Base-by-base conservation (phyloP, 169 alveolate species). In the Theileria orientalis region DNA sequence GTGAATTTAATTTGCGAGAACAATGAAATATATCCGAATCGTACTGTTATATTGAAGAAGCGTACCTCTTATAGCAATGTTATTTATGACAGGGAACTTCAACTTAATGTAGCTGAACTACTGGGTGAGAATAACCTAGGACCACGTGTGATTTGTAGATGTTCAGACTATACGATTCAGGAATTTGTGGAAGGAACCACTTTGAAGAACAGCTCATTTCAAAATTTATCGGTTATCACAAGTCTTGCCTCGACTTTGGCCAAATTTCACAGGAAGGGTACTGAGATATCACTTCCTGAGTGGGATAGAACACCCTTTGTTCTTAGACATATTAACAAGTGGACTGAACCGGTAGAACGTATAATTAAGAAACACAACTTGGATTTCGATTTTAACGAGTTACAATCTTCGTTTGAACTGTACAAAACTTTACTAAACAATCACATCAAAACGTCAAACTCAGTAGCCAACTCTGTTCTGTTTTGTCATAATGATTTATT, bases 401-500 rank as follows among this genome's bases (percentile, higher is more conserved):
- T 32, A 14, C 9, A 0, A 9, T 25, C 19, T 0, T 19, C 23
- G 14, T 42, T 35, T 46, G 47, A 46, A 11, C 8, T 46, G 16
- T 64, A 35, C 23, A 71, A 76, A 35, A 69, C 44, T 27, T 63
- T 76, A 68, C 57, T 83, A 21, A 70, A 49, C 23, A 59, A 16
- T 59, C 79, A 70, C 21, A 29, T 16, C 49, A 76, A 83, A 44
- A 59, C 44, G 21, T 47, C 54, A 32, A 40, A 64, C 27, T 42
- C 91, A 32, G 71, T 87, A 23, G 84, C 93, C 1, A 83, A 78
- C 76, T 32, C 76, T 29, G 41, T 89, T 9, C 87, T 83, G 46
- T 90, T 90, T 52, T 89, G 94, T 57, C 94, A 90, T 74, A 90
- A 90, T 57, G 94, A 90, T 63, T 52, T 89, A 51, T 90, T 83